Conservation (phyloP, 2,329 filamentous ascomycete species). For the Stemphylium lycopersici region DNA sequence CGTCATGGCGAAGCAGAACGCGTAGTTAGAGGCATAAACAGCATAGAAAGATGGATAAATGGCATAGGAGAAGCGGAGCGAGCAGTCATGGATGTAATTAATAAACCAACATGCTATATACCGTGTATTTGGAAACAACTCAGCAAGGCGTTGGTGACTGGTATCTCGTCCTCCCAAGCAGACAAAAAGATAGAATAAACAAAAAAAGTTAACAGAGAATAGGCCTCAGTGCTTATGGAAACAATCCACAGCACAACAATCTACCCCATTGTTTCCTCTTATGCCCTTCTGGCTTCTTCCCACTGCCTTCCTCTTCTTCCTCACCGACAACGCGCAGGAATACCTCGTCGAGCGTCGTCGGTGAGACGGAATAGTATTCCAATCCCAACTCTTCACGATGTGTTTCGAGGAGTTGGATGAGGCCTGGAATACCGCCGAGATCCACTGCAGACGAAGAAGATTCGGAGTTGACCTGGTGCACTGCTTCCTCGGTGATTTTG, state of each 20-base stretch:
- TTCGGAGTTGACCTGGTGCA: conserved; percentile 28
- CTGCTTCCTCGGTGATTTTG: conserved; percentile 23
- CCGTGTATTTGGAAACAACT: too few species aligned
- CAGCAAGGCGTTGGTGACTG: too few species aligned
- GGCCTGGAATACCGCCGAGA: conserved; percentile 63
- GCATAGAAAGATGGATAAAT: too few species aligned
- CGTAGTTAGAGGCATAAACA: too few species aligned
- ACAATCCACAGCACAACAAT: not conserved
- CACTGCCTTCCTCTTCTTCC: conserved; percentile 62
- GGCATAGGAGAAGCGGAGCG: too few species aligned
- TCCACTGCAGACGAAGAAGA: conserved; percentile 15
- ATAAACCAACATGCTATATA: too few species aligned
- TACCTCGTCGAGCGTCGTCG: conserved; percentile 88
- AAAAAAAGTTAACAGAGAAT: not conserved
- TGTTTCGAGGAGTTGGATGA: conserved; percentile 77
- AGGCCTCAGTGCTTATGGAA: not conserved
- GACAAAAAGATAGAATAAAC: not conserved
- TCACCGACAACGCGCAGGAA: conserved; percentile 84
- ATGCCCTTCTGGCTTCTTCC: conserved; percentile 8
- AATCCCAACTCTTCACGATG: conserved; percentile 72
- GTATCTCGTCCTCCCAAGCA: not conserved
- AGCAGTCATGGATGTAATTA: too few species aligned
- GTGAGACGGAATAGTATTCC: conserved; percentile 84
- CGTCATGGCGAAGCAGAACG: too few species aligned
- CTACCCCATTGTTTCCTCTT: not conserved